Evolutionary conservation across 352 stramenopile genomes (phyloP).

Genomic region (Phytophthora pinifolia): DNA sequence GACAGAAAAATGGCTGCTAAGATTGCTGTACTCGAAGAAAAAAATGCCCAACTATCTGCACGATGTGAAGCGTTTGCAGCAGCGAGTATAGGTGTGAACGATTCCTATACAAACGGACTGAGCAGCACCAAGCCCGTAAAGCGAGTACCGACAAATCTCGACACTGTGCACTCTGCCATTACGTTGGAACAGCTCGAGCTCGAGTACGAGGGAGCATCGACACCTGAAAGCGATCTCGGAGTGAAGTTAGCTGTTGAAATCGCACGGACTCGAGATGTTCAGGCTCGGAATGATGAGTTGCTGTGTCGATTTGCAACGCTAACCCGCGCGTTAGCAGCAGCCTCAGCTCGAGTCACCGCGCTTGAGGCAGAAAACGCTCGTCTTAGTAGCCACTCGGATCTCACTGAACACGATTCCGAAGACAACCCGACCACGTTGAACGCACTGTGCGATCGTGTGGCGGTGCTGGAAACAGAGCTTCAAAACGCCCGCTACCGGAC

Average conservation of each 20-base stretch:
- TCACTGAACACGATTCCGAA: not conserved
- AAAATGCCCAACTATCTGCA: constrained; percentile 13
- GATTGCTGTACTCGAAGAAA: constrained; percentile 17
- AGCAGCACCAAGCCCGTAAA: not conserved
- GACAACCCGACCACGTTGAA: not conserved
- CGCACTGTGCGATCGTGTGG: not conserved
- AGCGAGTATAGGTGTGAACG: not conserved
- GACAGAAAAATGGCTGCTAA: constrained; percentile 6
- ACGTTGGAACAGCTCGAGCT: not conserved
- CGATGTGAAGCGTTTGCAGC: constrained; percentile 4
- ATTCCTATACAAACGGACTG: not conserved
- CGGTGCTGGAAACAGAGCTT: constrained; percentile 6
- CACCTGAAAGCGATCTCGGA: not conserved
- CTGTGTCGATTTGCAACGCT: constrained; percentile 16
- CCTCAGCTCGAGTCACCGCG: constrained; percentile 1
- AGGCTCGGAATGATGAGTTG: constrained; percentile 21
- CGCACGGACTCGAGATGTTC: constrained; percentile 10
- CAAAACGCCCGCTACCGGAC: not conserved
- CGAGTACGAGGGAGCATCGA: not conserved
- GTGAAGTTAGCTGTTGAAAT: constrained; percentile 13
- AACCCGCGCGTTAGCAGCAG: constrained; percentile 11
- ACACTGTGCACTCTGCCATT: not conserved
- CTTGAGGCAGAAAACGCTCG: constrained; percentile 20
- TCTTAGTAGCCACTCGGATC: not conserved
- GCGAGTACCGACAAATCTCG: not conserved